These are phyloP conservation scores for Lignosus rhinocerotis DNA, from an alignment of 1,284 basidiomycete genomes.

Conservation along the genomic window DNA sequence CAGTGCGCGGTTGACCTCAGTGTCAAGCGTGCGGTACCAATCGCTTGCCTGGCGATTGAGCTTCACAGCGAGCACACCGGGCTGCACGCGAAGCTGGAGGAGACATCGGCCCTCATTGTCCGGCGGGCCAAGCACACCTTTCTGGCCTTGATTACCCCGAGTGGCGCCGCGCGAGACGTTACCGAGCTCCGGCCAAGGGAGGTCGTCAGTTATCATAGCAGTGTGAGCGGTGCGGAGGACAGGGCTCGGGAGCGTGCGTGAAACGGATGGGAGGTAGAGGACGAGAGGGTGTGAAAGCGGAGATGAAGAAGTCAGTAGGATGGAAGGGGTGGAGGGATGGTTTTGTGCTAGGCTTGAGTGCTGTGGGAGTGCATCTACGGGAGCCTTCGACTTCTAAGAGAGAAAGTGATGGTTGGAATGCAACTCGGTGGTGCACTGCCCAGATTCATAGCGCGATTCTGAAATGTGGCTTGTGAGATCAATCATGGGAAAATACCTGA, in stretches of 20 bases:
- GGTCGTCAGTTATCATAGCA: conserved; percentile 64
- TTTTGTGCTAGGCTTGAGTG: conserved; percentile 22
- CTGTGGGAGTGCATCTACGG: conserved; percentile 27
- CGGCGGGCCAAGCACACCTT: conserved; percentile 66
- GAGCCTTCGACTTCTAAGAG: conserved; percentile 23
- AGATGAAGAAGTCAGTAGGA: conserved; percentile 20
- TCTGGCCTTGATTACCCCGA: conserved; percentile 79
- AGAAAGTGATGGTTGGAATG: conserved; percentile 25
- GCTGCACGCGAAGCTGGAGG: conserved; percentile 75
- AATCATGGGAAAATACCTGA: conserved; percentile 24
- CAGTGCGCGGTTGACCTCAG: conserved; percentile 72
- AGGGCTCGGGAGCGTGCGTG: conserved; percentile 10
- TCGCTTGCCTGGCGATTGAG: conserved; percentile 74
- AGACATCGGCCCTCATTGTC: conserved; percentile 70
- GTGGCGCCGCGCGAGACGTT: conserved; percentile 82
- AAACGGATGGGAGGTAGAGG: conserved; percentile 13
- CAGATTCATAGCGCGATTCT: conserved; percentile 16
- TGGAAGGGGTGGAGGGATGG: conserved; percentile 11
- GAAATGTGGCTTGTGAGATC: conserved; percentile 22
- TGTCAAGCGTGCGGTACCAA: conserved; percentile 75
- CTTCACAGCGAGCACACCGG: conserved; percentile 71
- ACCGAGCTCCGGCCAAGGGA: conserved; percentile 81
- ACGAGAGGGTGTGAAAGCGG: conserved; percentile 20
- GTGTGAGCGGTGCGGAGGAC: conserved; percentile 7
- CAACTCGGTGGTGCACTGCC: conserved; percentile 23